Evolutionary conservation across 176 grass and related monocot species (phyloP).

Genomic region (Alopecurus myosuroides): DNA sequence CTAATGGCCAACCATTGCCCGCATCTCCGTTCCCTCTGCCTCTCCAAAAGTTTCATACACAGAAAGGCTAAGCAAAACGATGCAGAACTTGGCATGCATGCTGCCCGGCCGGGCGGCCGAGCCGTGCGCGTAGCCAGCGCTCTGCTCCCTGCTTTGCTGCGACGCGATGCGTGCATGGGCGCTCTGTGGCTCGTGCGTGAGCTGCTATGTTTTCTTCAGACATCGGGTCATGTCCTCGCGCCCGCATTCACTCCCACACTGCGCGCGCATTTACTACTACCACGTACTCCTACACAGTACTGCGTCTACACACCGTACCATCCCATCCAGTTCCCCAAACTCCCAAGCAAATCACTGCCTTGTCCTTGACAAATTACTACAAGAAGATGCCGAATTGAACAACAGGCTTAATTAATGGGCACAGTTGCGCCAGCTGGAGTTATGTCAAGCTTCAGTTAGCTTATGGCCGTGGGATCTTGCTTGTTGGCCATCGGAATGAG

Average conservation of each 20-base stretch:
- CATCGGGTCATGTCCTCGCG: constrained; percentile 14
- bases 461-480: not conserved
- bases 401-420: not conserved
- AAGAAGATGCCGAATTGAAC: not conserved
- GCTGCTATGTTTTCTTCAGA: not conserved
- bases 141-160: not conserved
- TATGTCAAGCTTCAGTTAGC: not conserved
- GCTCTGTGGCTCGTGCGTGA: too few relatives aligned
- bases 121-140: too few relatives aligned
- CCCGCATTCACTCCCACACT: constrained; percentile 27
- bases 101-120: too few relatives aligned
- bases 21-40: too few relatives aligned
- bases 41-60: not conserved
- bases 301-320: not conserved
- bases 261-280: constrained; percentile 19
- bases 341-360: not conserved
- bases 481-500: not conserved
- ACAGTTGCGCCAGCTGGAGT: not conserved
- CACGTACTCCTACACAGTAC: not conserved
- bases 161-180: not conserved
- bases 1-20: too few relatives aligned
- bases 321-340: not conserved
- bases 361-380: not conserved
- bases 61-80: not conserved
- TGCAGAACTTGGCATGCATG: not conserved